These are phyloP conservation scores for Lachnellula arida DNA, from an alignment of 2,329 filamentous ascomycete genomes.

Conservation along the genomic window DNA sequence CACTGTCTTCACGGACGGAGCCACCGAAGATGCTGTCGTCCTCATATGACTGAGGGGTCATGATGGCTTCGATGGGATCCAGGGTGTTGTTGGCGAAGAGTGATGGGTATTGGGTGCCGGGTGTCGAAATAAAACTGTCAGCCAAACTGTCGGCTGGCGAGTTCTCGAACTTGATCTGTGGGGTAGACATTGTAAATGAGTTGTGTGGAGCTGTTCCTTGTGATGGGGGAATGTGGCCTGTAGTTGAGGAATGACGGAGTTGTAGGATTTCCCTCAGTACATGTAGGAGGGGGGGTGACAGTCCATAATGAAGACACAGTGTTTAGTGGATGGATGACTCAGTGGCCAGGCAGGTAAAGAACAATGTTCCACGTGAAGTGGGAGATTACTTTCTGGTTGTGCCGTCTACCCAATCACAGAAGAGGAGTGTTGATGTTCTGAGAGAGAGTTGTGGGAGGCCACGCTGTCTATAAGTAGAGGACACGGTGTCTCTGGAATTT, in stretches of 20 bases:
- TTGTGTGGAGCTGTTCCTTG: background rate
- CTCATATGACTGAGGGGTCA: conserved; percentile 32
- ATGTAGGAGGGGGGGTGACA: conserved; percentile 4
- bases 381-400: too few relatives aligned
- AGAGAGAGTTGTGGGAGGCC: conserved; percentile 6
- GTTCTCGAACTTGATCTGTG: conserved; percentile 31
- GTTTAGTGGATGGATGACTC: too few relatives aligned
- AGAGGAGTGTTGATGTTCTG: background rate
- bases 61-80: conserved; percentile 23
- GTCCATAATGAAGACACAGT: conserved; percentile 11
- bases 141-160: conserved; percentile 29
- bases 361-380: too few relatives aligned
- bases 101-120: conserved; percentile 28
- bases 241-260: background rate
- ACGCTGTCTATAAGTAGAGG: conserved; percentile 18
- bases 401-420: background rate
- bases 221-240: background rate
- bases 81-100: conserved; percentile 28
- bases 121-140: conserved; percentile 32
- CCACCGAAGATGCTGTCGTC: conserved; percentile 31
- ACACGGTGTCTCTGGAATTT: conserved; percentile 18
- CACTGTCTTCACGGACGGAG: conserved; percentile 19
- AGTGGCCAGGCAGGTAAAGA: too few relatives aligned
- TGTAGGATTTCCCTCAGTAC: conserved; percentile 5
- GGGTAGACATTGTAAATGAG: conserved; percentile 15